A percentile compares a stretch with the other conserved stretches of the same genome.
Evolutionary conservation across 345 rosid genomes (phyloP).

Genomic region (Citrus maxima): DNA sequence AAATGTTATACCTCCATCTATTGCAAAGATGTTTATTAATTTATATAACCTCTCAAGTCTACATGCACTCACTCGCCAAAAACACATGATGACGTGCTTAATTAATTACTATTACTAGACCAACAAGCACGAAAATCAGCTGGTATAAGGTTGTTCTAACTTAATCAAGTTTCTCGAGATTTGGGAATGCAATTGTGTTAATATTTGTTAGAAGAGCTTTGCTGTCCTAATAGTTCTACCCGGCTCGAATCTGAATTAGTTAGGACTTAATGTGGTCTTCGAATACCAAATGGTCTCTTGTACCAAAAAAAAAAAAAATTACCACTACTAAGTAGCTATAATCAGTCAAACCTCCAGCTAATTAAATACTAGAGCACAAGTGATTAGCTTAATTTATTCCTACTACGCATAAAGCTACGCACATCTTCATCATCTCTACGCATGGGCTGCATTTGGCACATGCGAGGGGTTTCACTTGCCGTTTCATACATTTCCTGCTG

Average conservation of each 20-base stretch:
- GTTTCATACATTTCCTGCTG: background rate
- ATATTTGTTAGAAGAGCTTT: accelerated
- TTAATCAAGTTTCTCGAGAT: accelerated
- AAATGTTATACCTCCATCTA: too few species aligned
- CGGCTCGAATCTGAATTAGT: too few species aligned
- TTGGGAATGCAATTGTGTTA: too few species aligned
- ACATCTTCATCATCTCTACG: background rate
- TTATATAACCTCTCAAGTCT: too few species aligned
- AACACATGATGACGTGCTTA: slow-evolving; percentile 14
- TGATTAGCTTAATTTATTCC: slow-evolving; percentile 1
- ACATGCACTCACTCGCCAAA: background rate
- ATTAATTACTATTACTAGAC: background rate
- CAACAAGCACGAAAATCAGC: too few species aligned
- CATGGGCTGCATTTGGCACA: slow-evolving; percentile 9
- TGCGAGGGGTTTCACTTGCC: slow-evolving; percentile 10
- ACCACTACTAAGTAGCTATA: background rate
- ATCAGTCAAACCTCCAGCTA: background rate
- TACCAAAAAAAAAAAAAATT: too few species aligned
- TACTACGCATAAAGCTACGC: background rate
- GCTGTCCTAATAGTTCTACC: too few species aligned
- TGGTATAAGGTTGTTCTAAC: too few species aligned
- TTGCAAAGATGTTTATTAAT: too few species aligned
- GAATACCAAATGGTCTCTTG: too few species aligned
- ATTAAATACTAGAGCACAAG: background rate
- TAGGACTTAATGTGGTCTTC: accelerated